Conservation (phyloP, 2,329 filamentous ascomycete species). For the Aphanocladium album region DNA sequence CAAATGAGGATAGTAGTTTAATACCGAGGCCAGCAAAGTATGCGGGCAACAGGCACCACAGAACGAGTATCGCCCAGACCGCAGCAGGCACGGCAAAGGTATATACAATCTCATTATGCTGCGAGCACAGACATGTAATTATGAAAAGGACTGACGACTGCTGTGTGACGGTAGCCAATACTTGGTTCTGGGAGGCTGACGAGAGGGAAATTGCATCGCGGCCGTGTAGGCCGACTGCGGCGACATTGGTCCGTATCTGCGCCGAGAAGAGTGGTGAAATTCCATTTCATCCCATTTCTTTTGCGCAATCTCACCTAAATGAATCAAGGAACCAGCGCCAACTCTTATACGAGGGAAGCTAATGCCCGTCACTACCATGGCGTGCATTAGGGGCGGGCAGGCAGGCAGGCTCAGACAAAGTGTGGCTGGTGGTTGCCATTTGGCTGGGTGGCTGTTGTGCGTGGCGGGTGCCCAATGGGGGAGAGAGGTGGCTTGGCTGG, state of each 20-base stretch:
- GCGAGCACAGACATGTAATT: no score
- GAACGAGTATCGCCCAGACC: no score
- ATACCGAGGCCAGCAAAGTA: no score
- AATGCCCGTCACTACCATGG: neutral
- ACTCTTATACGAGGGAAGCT: slow-evolving; percentile 4
- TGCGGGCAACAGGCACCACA: no score
- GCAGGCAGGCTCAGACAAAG: no score
- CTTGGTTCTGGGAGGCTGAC: neutral
- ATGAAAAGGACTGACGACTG: no score
- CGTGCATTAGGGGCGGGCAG: slow-evolving; percentile 5
- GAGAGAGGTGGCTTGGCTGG: neutral
- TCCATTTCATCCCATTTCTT: neutral
- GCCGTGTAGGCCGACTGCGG: neutral
- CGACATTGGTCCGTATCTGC: neutral
- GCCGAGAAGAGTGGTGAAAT: no score
- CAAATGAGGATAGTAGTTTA: no score
- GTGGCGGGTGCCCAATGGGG: neutral
- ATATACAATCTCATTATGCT: no score
- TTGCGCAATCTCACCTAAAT: neutral
- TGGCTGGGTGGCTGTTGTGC: neutral
- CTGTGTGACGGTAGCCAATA: no score
- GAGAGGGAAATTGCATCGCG: neutral
- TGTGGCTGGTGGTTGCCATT: slow-evolving; percentile 9
- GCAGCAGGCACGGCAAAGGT: no score
- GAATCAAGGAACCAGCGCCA: neutral